Evolutionary conservation across 2,329 filamentous ascomycete species (phyloP), one percentile per base, ranked within the genome.

Genomic region (Xylariaceae sp.): DNA sequence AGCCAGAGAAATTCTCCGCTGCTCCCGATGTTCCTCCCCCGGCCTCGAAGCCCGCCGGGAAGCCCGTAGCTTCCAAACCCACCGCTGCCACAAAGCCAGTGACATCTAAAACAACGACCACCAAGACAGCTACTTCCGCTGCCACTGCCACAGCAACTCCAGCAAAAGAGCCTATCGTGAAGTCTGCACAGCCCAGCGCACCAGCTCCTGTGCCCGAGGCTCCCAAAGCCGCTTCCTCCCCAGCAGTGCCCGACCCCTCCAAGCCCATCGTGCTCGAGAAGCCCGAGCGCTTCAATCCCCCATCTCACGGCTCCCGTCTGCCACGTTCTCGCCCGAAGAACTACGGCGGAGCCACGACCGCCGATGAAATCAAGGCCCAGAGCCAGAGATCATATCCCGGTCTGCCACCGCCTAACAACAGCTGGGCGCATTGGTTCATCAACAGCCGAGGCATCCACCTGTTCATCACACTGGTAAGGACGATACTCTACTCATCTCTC

Each of bases 241-340:
- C 47, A 7, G 40, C 46, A 11, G 49, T 37, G 40, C n/a, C n/a
- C n/a, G 53, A 59, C 52, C 56, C 56, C 47, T 69, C 67, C 52
- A 86, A 85, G 60, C 79, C 80, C 27, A 76, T 83, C 50, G 78
- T 89, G 5, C 83, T 98, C 54, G 88, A 88, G 58, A 89, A 96
- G 67, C 92, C 92, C 20, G 79, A 86, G 60, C 86, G 85, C 64
- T 97, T 95, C 75, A 88, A 88, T 38, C 92, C 93, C 2, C 93
- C 93, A 0, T 97, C 92, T 0, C 93, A 97, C 66, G 85, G 86
- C 11, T 73, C 86, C 19, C 76, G 86, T 6, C 76, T 89, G 23
- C 73, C 77, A 67, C 66, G 42, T 19, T 61, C 61, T 21, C 65
- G 72, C 6, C 82, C 84, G 22, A 75, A 77, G 57, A 81, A 85